These are phyloP conservation scores for Zasmidium angulare DNA, from an alignment of 2,329 filamentous ascomycete species.

Conservation along the genomic window DNA sequence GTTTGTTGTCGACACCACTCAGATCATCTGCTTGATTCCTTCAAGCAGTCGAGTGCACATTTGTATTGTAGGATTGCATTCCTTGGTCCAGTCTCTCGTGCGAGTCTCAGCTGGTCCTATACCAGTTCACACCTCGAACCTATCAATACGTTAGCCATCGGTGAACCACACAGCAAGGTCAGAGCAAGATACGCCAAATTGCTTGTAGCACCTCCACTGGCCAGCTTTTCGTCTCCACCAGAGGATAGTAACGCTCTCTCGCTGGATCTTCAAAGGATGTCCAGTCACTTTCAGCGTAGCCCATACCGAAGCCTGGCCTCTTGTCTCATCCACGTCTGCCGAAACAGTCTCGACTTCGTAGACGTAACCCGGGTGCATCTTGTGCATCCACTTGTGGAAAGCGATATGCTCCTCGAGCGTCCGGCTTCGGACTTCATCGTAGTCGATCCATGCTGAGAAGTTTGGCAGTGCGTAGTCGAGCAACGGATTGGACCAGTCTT, in stretches of 20 bases:
- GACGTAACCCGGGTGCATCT: constrained; percentile 4
- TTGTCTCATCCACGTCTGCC: constrained; percentile 12
- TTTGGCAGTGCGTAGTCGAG: constrained; percentile 4
- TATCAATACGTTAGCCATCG: background rate
- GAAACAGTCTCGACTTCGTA: constrained; percentile 12
- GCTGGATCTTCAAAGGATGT: constrained; percentile 6
- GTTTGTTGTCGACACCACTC: no score
- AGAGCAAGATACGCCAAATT: constrained; percentile 5
- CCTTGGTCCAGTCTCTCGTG: no score
- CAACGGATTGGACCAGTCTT: constrained; percentile 9
- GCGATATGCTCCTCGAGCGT: constrained; percentile 10
- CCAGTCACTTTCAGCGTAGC: constrained; percentile 7
- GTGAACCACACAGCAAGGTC: no score
- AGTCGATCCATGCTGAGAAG: constrained; percentile 10
- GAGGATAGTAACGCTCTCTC: constrained; percentile 10
- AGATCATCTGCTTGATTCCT: no score
- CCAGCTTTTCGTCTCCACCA: constrained; percentile 9
- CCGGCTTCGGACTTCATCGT: background rate
- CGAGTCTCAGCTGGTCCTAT: background rate
- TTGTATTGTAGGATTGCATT: no score
- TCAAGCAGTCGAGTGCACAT: no score
- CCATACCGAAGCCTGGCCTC: constrained; percentile 9
- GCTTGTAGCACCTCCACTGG: constrained; percentile 6
- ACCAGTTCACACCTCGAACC: background rate
- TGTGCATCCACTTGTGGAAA: constrained; percentile 11